These are phyloP conservation scores for Sordaria brevicollis DNA, from an alignment of 495 filamentous ascomycete species.

Conservation along the genomic window DNA sequence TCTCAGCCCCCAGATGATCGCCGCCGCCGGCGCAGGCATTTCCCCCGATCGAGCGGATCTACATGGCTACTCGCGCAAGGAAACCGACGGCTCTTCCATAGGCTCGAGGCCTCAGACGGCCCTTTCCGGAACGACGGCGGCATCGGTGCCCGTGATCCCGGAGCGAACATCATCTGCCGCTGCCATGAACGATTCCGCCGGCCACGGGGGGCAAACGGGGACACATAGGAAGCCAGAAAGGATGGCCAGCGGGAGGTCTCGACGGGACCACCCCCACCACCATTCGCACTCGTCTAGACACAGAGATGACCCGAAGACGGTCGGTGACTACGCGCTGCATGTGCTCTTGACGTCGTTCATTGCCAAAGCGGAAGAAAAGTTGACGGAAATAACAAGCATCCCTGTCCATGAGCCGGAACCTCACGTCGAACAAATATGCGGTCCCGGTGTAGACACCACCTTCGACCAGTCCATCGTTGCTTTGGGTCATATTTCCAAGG, in stretches of 20 bases:
- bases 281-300: slow-evolving; percentile 75
- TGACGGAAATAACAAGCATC: slow-evolving; percentile 69
- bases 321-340: slow-evolving; percentile 93
- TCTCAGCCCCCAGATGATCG: slow-evolving; percentile 73
- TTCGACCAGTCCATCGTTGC: slow-evolving; percentile 95
- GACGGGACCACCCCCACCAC: slow-evolving; percentile 64
- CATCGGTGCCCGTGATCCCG: slow-evolving; percentile 18
- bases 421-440: slow-evolving; percentile 78
- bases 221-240: slow-evolving; percentile 47
- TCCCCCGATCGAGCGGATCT: slow-evolving; percentile 34
- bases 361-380: slow-evolving; percentile 85
- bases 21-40: slow-evolving; percentile 46
- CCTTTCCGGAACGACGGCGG: slow-evolving; percentile 32
- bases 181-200: slow-evolving; percentile 7
- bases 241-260: slow-evolving; percentile 53
- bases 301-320: slow-evolving; percentile 69
- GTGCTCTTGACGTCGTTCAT: slow-evolving; percentile 88
- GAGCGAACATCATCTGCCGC: slow-evolving; percentile 27
- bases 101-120: slow-evolving; percentile 28
- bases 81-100: slow-evolving; percentile 24
- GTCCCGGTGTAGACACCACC: slow-evolving; percentile 73
- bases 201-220: slow-evolving; percentile 3
- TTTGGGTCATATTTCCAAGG: slow-evolving; percentile 82
- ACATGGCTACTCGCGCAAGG: slow-evolving; percentile 30
- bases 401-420: slow-evolving; percentile 60